Evolutionary conservation across 495 filamentous ascomycete species (phyloP).

Genomic region (Neurospora tetrasperma): DNA sequence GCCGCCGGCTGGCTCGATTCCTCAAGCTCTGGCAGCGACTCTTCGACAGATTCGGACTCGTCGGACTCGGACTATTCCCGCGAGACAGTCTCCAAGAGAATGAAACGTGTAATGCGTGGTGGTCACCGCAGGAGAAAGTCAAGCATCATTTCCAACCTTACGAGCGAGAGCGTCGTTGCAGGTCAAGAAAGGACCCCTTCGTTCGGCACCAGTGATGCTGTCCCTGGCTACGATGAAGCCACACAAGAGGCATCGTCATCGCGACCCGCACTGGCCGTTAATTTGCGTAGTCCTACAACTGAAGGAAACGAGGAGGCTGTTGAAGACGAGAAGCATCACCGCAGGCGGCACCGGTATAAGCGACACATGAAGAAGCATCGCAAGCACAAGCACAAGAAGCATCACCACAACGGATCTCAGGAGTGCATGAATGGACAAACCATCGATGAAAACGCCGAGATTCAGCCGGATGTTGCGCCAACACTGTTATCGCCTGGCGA

Average conservation of each 20-base stretch:
- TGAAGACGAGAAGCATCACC: conserved; percentile 28
- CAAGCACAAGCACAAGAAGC: conserved; percentile 23
- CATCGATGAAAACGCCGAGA: conserved; percentile 23
- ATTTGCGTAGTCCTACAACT: conserved; percentile 12
- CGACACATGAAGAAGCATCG: conserved; percentile 25
- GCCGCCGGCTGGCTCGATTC: conserved; percentile 70
- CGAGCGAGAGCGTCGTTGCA: conserved; percentile 20
- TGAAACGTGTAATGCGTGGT: conserved; percentile 55
- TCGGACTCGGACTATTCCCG: conserved; percentile 56
- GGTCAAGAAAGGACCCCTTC: conserved; percentile 26
- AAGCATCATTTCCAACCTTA: conserved; percentile 58
- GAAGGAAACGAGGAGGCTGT: conserved; percentile 27
- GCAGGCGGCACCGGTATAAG: conserved; percentile 22
- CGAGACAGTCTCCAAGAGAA: conserved; percentile 61
- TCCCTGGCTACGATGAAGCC: conserved; percentile 19
- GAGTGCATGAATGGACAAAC: conserved; percentile 17
- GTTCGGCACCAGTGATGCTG: conserved; percentile 25
- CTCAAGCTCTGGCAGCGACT: conserved; percentile 53
- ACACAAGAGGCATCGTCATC: conserved; percentile 24
- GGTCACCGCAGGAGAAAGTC: conserved; percentile 61
- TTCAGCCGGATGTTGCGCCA: conserved; percentile 5
- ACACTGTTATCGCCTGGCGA: conserved; percentile 15
- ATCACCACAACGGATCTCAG: conserved; percentile 13
- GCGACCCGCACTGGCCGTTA: conserved; percentile 8
- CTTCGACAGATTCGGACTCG: conserved; percentile 54